Base-by-base conservation (phyloP, 2,329 filamentous ascomycete species). In the Venturia oleaginea region DNA sequence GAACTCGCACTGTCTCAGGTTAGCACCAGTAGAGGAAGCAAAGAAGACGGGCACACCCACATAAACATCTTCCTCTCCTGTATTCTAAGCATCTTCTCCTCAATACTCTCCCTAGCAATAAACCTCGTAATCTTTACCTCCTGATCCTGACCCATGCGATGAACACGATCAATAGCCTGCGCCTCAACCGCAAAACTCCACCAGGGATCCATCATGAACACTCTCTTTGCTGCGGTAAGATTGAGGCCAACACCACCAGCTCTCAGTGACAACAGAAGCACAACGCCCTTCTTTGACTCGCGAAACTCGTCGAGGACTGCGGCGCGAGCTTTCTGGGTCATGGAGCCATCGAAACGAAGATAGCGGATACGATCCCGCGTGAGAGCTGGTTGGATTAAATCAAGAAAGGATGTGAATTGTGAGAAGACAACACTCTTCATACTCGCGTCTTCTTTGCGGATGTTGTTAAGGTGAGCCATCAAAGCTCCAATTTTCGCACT, bases 131-230 rank as follows among this genome's bases (percentile, higher is more conserved):
- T 92, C 64, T 86, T 85, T 1, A 99, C 94, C 71, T 93, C 90
- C 19, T 86, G 83, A 61, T 89, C 86, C 75, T 99, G 94, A 0
- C 94, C 94, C 90, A 99, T 97, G 10, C 94, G 86, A 78, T 99
- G 94, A 40, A 99, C 92, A 1, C 94, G 90, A 78, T 99, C 94
- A 71, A 99, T 97, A 10, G 94, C 94, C 76, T 99, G 94, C 5
- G 92, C 91, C 76, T 99, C 94, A 15, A 97, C 88, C 0, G 94
- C 92, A 76, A 93, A 99, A 72, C 90, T 95, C 94, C 94, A 99
- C 94, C 94, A 99, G 0, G 94, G 94, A 75, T 99, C 94, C 94
- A 99, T 97, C 90, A 99, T 95, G 78, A 89, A 99, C 5, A 99
- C 95, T 63, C 90, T 82, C 68, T 88, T 91, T 6, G 94, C 94